Conservation (phyloP, 2,329 filamentous ascomycete genomes). For the Pseudopithomyces maydicus region DNA sequence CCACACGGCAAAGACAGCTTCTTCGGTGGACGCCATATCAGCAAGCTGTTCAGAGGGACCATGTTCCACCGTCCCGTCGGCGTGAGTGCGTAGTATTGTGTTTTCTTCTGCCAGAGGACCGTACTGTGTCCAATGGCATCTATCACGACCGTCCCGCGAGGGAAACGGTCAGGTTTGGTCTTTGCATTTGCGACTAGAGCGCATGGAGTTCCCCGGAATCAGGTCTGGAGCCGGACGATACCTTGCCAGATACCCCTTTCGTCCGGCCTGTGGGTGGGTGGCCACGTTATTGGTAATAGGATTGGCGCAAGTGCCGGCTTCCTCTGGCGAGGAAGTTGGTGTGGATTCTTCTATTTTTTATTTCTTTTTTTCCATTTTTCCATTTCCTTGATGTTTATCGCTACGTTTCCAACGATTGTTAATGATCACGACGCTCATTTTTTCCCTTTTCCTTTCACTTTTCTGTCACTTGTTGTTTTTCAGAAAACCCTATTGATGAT, state of each 20-base stretch:
- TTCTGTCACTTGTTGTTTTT: background rate
- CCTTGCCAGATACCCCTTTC: slow-evolving; percentile 7
- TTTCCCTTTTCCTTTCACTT: background rate
- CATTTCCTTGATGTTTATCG: slow-evolving; percentile 13
- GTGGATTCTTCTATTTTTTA: slow-evolving; percentile 4
- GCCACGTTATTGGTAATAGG: slow-evolving; percentile 14
- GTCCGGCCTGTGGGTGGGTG: slow-evolving; percentile 10
- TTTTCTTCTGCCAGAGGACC: background rate
- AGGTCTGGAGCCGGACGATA: slow-evolving; percentile 4
- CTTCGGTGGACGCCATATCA: slow-evolving; percentile 44
- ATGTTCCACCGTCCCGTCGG: slow-evolving; percentile 22
- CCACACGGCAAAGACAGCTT: slow-evolving; percentile 40
- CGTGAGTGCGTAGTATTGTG: background rate
- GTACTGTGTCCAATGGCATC: slow-evolving; percentile 21
- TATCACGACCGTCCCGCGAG: slow-evolving; percentile 7
- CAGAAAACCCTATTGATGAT: background rate
- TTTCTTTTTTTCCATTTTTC: slow-evolving; percentile 12
- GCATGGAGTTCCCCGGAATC: slow-evolving; percentile 8
- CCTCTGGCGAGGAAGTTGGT: slow-evolving; percentile 26
- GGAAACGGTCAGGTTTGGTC: slow-evolving; percentile 5
- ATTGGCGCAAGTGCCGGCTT: slow-evolving; percentile 31
- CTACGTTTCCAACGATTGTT: background rate
- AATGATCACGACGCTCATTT: background rate
- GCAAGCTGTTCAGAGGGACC: slow-evolving; percentile 36
- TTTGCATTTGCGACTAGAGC: slow-evolving; percentile 9